Evolutionary conservation across 768 basidiomycete genomes (phyloP).

Genomic region (Kwoniella shandongensis): DNA sequence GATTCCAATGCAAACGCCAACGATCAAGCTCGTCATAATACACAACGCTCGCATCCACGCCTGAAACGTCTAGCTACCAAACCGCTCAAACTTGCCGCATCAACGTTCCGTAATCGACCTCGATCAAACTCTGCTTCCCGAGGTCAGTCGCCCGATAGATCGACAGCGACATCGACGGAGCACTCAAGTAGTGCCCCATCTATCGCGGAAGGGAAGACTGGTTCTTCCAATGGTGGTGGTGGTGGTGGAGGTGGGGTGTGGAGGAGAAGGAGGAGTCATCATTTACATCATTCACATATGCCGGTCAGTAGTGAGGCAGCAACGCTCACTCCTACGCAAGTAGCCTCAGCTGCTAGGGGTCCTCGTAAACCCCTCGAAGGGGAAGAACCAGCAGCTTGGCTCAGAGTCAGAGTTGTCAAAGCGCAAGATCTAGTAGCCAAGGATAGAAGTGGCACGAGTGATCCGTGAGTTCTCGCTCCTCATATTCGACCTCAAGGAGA

Average conservation of each 20-base stretch:
- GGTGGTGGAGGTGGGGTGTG: constrained; percentile 8
- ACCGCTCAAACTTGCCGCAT: constrained; percentile 48
- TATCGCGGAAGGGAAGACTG: background rate
- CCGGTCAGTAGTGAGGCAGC: background rate
- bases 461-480: constrained; percentile 46
- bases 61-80: constrained; percentile 40
- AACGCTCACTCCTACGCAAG: constrained; percentile 27
- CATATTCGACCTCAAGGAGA: constrained; percentile 3
- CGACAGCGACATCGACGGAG: background rate
- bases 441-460: constrained; percentile 47
- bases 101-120: constrained; percentile 26
- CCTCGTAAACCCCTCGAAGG: constrained; percentile 50
- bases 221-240: background rate
- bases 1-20: background rate
- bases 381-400: constrained; percentile 44
- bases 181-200: background rate
- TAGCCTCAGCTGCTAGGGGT: constrained; percentile 39
- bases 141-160: background rate
- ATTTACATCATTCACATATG: constrained; percentile 12
- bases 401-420: constrained; percentile 50
- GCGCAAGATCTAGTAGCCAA: constrained; percentile 49
- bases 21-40: background rate
- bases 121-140: background rate
- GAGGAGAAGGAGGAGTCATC: constrained; percentile 3
- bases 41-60: constrained; percentile 14